Base-by-base conservation (phyloP, 768 basidiomycete species). In the Lyophyllum semitale region DNA sequence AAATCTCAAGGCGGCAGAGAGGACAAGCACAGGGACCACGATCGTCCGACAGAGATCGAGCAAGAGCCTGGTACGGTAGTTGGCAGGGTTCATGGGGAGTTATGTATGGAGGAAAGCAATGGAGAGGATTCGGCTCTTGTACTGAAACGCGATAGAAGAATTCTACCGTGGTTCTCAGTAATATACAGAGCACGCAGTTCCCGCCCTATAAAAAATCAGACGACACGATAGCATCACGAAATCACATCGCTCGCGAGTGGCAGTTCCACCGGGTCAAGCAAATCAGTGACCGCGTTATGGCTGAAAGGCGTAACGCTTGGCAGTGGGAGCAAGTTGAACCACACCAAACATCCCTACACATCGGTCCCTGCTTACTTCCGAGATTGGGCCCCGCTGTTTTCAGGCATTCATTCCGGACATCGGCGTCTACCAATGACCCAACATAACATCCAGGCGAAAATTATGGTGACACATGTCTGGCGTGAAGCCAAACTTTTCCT, bases 61-160 rank as follows among this genome's bases (percentile, higher is more conserved):
- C 51, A 79, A 63, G 51, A 86, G 71, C 33, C 85, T 75, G 12
- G 72, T 62, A 40, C 84, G 83, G 65, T 84, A 85, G 53, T 65
- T 62, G 18, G 69, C 65, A 44, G 77, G 77, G 54, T 77, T 66
- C 76, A 78, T 77, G 62, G 38, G 50, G 51, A 38, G 32, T 22
- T 17, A 40, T 2, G 35, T 40, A 26, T 37, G 48, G 20, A 32
- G 35, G 29, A 53, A 54, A 32, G 20, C 18, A 48, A 27, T 20
- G 26, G n/a, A 27, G 33, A 26, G 44, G 48, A 17, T 22, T 23
- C 30, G 46, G 41, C 33, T 48, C 44, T 59, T 55, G 55, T 59
- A 53, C 22, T 3, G 29, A 58, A 49, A 40, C 47, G 44, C 53
- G 53, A 54, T 42, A 38, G 48, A 48, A 50, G 45, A 51, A 40